These are phyloP conservation scores for Poronia punctata DNA, from an alignment of 495 filamentous ascomycete species.

Conservation along the genomic window DNA sequence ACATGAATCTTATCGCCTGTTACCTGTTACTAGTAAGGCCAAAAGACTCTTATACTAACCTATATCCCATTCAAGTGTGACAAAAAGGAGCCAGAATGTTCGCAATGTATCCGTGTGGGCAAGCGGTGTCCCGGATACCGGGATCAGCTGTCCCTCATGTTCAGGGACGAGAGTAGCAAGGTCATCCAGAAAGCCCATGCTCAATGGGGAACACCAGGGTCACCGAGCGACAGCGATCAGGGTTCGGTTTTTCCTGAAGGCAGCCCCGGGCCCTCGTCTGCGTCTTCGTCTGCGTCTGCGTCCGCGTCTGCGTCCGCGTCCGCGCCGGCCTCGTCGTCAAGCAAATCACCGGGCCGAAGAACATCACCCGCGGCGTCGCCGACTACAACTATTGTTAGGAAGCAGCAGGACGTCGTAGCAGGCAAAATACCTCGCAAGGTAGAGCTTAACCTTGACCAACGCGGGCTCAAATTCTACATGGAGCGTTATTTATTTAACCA, in stretches of 20 bases:
- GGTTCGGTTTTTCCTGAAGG: conserved; percentile 10
- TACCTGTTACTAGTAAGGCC: too few relatives aligned
- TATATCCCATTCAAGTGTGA: conserved; percentile 47
- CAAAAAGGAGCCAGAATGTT: conserved; percentile 55
- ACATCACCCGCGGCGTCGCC: too few relatives aligned
- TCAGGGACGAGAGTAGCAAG: conserved; percentile 64
- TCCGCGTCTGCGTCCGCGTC: too few relatives aligned
- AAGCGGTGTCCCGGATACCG: conserved; percentile 64
- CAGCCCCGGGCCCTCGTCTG: neutral
- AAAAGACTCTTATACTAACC: too few relatives aligned
- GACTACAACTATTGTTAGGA: too few relatives aligned
- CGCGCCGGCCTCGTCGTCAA: too few relatives aligned
- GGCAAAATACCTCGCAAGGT: conserved; percentile 20
- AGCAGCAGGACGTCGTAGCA: conserved; percentile 6
- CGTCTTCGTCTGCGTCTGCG: conserved; percentile 1
- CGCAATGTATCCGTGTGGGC: conserved; percentile 52
- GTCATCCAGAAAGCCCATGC: conserved; percentile 59
- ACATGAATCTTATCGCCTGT: too few relatives aligned
- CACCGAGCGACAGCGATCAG: conserved; percentile 11
- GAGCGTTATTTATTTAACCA: conserved; percentile 41
- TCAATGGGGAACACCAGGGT: conserved; percentile 37
- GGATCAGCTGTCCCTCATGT: conserved; percentile 61
- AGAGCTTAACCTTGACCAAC: conserved; percentile 30
- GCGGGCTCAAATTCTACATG: conserved; percentile 40
- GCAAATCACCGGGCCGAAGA: too few relatives aligned